Base-by-base conservation (phyloP, 2,329 filamentous ascomycete genomes). In the Lachnellula subtilissima region DNA sequence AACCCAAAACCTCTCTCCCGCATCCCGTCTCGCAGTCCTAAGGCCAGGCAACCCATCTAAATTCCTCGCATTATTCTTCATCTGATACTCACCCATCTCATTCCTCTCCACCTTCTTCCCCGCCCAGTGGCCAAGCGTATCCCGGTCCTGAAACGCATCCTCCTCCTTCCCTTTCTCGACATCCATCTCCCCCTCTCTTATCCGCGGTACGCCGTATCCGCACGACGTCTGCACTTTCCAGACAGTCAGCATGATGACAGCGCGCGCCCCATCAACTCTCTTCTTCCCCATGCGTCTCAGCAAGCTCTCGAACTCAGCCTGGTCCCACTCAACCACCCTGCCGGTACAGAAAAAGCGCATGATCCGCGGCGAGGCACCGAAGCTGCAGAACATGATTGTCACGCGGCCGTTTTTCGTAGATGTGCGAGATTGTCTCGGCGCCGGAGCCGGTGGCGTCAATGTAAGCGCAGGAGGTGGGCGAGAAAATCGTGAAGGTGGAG, bases 361-460 rank as follows among this genome's bases (percentile, higher is more conserved):
- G 65, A 89, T 88, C 53, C 83, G 76, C 15, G 86, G 85, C 0
- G 74, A 67, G 4, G 73, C 62, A 1, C 79, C 81, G 60, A 87
- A 88, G 22, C 81, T 84, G 69, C 81, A 86, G 72, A 91, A 90
- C 78, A 91, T 85, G 66, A 92, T 73, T 5, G 87, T 90, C 17
- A 88, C 79, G 15, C 89, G 81, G 32, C 85, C 86, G 65, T 92
- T 92, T 92, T 67, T 93, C 88, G 68, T 89, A 85, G 11, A 89
- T 72, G 66, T 92, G 88, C 4, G 83, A 78, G 58, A 92, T 86
- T 3, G 88, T 92, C 73, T 93, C 89, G 66, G 79, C 85, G 23
- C 88, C 88, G 35, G 85, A 88, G 32, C 88, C 89, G 1, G 85
- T 90, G 58, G 85, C 81, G 67, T 92, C 88, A 54, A 91, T 76